Evolutionary conservation across 2,329 filamentous ascomycete species (phyloP), one percentile per base, ranked within the genome.

Genomic region (Penicillium aurantiogriseum): DNA sequence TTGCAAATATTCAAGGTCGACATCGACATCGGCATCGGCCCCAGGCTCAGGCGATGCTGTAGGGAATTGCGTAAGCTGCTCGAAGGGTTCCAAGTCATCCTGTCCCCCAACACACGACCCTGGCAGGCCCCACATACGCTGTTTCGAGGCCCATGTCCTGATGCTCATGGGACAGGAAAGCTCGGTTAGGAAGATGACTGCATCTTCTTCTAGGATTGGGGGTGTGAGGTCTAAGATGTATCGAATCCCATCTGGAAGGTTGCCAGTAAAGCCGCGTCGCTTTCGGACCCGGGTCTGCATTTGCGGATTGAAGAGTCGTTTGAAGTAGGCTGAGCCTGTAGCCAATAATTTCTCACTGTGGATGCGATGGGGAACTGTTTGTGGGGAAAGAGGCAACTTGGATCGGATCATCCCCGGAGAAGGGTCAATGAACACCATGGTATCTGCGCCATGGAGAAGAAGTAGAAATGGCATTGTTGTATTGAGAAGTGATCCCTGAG

Each of bases 171-270:
- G 82, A 52, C 87, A 80, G 13, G 81, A 87, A 13, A 88, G 66
- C 56, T 85, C 81, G 0, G 83, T 83, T 56, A 86, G 77, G 57
- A 84, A 76, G 25, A 83, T 80, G 1, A 87, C 81, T 10, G 85
- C 80, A 13, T 88, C 86, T 2, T 88, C 85, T 1, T 85, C 87
- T 66, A 87, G 82, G 0, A 73, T 72, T 0, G 83, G 80, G 0
- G 86, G 87, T 0, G 85, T 88, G 13, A 89, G 76, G 62, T 90
- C 86, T 36, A 90, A 65, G 19, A 88, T 74, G 61, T 83, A 88
- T 56, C 80, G 79, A 65, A 88, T 73, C 0, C 78, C 81, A 2
- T 71, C 63, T 0, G 69, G 71, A 5, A 74, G 66, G 15, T 54
- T 59, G 9, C 67, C 63, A 21, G 49, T 40, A 38, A 67, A 65